These are phyloP conservation scores for Acanthamoeba castellanii DNA, from an alignment of 208 protist genomes.

Conservation along the genomic window DNA sequence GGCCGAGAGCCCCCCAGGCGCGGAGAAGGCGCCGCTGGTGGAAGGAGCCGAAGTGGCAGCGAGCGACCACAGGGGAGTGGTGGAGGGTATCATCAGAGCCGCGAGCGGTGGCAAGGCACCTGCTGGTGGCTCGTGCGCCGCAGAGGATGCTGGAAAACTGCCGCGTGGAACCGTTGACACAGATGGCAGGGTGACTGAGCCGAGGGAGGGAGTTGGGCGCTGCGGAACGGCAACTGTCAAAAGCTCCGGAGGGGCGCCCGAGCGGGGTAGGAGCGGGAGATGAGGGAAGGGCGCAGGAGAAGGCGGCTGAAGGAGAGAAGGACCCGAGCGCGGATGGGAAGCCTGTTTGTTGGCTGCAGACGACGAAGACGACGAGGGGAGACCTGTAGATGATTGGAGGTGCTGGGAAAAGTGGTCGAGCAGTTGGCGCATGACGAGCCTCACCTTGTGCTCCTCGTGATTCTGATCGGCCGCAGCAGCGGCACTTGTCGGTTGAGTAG, in stretches of 20 bases:
- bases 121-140: too few species aligned
- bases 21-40: too few species aligned
- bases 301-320: background rate
- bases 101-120: background rate
- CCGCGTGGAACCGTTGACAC: too few species aligned
- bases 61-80: background rate
- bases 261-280: background rate
- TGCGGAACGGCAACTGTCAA: too few species aligned
- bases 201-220: too few species aligned
- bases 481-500: too few species aligned
- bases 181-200: too few species aligned
- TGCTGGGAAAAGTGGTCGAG: background rate
- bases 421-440: background rate
- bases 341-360: background rate
- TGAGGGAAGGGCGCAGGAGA: background rate
- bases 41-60: too few species aligned
- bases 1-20: too few species aligned
- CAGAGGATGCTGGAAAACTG: too few species aligned
- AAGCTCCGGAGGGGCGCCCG: too few species aligned
- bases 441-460: background rate
- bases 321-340: background rate
- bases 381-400: background rate
- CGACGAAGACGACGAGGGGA: background rate
- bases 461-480: background rate
- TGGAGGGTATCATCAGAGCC: background rate